These are phyloP conservation scores for Cyathus striatus DNA, from an alignment of 768 basidiomycete genomes.

Conservation along the genomic window DNA sequence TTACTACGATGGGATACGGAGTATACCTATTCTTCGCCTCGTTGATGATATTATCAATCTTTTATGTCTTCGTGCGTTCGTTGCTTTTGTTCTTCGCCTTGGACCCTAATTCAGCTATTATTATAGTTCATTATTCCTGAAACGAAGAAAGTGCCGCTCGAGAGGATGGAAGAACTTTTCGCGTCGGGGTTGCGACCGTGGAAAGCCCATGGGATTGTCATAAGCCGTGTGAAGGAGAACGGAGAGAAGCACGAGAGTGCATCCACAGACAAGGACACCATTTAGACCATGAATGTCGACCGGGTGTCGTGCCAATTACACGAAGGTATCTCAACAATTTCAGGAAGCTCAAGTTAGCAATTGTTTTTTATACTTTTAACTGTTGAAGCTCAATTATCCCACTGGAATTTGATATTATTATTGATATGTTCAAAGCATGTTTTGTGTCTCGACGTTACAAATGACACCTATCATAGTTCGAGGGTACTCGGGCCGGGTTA, in stretches of 20 bases:
- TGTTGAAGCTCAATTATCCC: no score
- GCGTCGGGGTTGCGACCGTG: constrained; percentile 25
- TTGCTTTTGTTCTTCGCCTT: background rate
- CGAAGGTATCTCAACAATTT: no score
- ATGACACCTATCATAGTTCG: no score
- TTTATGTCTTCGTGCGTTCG: constrained; percentile 24
- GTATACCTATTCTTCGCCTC: constrained; percentile 32
- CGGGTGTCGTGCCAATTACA: no score
- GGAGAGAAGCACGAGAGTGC: background rate
- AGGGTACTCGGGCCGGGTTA: no score
- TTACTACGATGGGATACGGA: constrained; percentile 27
- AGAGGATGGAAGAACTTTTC: constrained; percentile 38
- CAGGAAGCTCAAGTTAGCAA: no score
- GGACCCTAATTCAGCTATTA: background rate
- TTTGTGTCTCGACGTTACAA: no score
- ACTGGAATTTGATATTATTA: no score
- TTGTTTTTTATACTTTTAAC: no score
- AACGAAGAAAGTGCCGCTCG: constrained; percentile 34
- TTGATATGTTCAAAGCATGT: no score
- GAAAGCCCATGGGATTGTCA: constrained; percentile 31
- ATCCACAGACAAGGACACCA: no score
- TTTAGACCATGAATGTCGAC: no score
- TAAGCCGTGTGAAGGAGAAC: background rate
- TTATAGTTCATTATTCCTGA: constrained; percentile 31
- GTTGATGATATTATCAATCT: constrained; percentile 26